A percentile compares a stretch with the other conserved stretches of the same genome.
These are phyloP conservation scores for Grigorovia humatica DNA, from an alignment of 805 yeast genomes.

Conservation along the genomic window DNA sequence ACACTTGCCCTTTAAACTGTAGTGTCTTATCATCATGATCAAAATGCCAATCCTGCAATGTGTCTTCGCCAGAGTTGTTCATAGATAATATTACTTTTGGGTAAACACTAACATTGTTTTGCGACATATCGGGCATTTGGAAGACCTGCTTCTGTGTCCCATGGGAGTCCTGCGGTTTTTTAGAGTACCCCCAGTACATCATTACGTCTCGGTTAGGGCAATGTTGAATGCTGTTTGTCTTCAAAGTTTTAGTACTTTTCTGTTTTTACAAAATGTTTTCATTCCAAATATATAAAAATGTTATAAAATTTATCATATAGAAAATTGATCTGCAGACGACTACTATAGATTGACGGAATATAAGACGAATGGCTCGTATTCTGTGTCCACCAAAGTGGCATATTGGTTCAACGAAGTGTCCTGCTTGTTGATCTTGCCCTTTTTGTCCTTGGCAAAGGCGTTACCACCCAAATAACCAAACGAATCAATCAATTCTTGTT, in stretches of 20 bases:
- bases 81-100: neutral
- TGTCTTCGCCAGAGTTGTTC: neutral
- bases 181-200: constrained; percentile 2
- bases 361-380: constrained; percentile 91
- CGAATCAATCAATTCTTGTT: constrained; percentile 56
- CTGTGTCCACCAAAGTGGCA: constrained; percentile 86
- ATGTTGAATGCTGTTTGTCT: neutral
- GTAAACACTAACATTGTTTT: neutral
- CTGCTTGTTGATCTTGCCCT: constrained; percentile 49
- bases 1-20: neutral
- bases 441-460: constrained; percentile 61
- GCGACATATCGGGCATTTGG: neutral
- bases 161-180: neutral
- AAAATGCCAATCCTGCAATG: neutral
- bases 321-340: neutral
- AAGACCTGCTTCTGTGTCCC: neutral
- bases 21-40: neutral
- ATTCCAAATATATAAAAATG: neutral
- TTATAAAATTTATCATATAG: neutral
- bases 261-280: neutral
- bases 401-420: constrained; percentile 69
- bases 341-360: constrained; percentile 35
- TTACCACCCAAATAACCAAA: constrained; percentile 90
- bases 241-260: neutral
- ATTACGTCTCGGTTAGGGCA: neutral